Conservation (phyloP, 2,329 filamentous ascomycete genomes). For the Diaporthe australafricana region DNA sequence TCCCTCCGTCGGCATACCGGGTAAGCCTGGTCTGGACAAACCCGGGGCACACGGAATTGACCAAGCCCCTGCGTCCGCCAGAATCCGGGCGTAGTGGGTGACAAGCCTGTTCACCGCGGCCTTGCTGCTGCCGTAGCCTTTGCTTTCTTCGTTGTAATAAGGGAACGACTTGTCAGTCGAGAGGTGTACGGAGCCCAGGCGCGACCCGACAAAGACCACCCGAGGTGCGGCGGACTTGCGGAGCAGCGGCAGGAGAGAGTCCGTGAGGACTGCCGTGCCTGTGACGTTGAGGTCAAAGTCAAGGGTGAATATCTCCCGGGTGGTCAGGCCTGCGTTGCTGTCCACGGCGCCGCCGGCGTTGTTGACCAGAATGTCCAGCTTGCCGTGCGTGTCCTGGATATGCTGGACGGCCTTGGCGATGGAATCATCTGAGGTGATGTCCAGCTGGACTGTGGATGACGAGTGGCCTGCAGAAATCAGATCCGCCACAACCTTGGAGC, state of each 20-base stretch:
- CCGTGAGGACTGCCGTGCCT: constrained; percentile 45
- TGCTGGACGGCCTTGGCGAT: constrained; percentile 41
- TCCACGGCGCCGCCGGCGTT: constrained; percentile 46
- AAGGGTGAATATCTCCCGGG: constrained; percentile 50
- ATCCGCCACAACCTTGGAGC: constrained; percentile 41
- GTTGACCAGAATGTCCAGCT: constrained; percentile 51
- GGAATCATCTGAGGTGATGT: constrained; percentile 45
- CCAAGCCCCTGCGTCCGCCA: constrained; percentile 47
- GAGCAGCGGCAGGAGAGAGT: constrained; percentile 46
- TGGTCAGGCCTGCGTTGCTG: constrained; percentile 29
- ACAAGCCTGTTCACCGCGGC: constrained; percentile 56
- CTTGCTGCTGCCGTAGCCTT: constrained; percentile 54
- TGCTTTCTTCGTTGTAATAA: constrained; percentile 45
- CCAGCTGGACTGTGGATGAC: constrained; percentile 43
- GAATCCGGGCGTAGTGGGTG: constrained; percentile 46
- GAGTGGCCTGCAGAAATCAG: constrained; percentile 41
- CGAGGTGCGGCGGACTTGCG: constrained; percentile 45
- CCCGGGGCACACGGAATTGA: constrained; percentile 53
- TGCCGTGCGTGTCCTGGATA: constrained; percentile 42
- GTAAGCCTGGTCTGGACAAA: constrained; percentile 41
- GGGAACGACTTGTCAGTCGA: constrained; percentile 42
- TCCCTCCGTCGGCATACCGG: neutral
- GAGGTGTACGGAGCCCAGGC: constrained; percentile 49
- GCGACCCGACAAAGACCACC: constrained; percentile 52
- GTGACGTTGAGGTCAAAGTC: constrained; percentile 53